A percentile compares a stretch with the other conserved stretches of the same genome.
These are phyloP conservation scores for Phaffia tasmanica DNA, from an alignment of 768 basidiomycete genomes.

Conservation along the genomic window DNA sequence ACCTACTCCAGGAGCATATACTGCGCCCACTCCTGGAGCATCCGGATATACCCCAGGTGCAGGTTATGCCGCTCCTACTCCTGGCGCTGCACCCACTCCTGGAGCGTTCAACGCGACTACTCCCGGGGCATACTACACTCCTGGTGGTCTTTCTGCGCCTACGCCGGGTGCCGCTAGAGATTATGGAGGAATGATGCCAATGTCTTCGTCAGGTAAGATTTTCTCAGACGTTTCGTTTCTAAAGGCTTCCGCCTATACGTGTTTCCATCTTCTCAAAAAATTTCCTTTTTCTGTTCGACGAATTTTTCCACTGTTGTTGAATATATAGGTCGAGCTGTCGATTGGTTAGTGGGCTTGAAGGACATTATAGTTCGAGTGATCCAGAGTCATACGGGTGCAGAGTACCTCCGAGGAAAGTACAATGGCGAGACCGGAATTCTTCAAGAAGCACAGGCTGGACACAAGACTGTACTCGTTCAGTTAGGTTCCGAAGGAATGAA, in stretches of 20 bases:
- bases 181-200: constrained; percentile 30
- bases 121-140: constrained; percentile 34
- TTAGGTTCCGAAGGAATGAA: constrained; percentile 29
- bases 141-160: constrained; percentile 21
- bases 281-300: background rate
- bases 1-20: constrained; percentile 40
- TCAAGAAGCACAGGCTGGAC: constrained; percentile 24
- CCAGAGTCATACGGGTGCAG: constrained; percentile 23
- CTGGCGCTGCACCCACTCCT: constrained; percentile 40
- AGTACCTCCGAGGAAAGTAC: constrained; percentile 31
- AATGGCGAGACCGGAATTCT: constrained; percentile 32
- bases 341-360: constrained; percentile 35
- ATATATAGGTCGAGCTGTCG: constrained; percentile 29
- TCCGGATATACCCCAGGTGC: constrained; percentile 34
- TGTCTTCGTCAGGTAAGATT: constrained; percentile 27
- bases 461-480: constrained; percentile 26
- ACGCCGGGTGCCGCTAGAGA: constrained; percentile 11
- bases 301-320: background rate
- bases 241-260: too few relatives aligned
- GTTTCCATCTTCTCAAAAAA: too few relatives aligned
- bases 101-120: constrained; percentile 36
- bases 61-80: constrained; percentile 37
- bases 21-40: constrained; percentile 38
- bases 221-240: background rate
- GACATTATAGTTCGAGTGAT: constrained; percentile 35